These are phyloP conservation scores for Sextonia rubra DNA, from an alignment of 164 flowering plant genomes.

Conservation along the genomic window DNA sequence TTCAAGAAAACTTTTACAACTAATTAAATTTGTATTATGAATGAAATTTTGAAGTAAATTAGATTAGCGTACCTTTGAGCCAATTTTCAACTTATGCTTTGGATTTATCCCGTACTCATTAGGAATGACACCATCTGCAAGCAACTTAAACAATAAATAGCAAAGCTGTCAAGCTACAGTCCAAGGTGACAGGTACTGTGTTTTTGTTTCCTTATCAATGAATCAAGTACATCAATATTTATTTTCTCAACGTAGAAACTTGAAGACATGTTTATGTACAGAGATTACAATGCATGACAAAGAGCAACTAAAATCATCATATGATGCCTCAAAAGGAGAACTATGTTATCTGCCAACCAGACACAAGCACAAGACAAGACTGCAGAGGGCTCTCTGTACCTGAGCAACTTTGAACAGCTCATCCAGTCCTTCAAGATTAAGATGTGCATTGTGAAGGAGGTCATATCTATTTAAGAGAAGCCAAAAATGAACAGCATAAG, in stretches of 20 bases:
- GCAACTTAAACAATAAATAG: slow-evolving; percentile 50
- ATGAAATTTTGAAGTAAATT: neutral
- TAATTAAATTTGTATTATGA: neutral
- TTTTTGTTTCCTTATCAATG: neutral
- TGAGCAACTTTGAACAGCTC: slow-evolving; percentile 97
- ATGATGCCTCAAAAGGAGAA: neutral
- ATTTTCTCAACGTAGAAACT: neutral
- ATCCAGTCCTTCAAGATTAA: slow-evolving; percentile 79
- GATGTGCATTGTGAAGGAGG: slow-evolving; percentile 94
- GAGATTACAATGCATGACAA: neutral
- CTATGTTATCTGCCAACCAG: neutral
- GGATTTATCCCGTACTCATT: slow-evolving; percentile 98
- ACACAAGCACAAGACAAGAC: neutral
- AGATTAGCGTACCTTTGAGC: slow-evolving; percentile 67
- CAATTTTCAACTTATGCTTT: slow-evolving; percentile 84
- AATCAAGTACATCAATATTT: neutral
- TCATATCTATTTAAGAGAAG: slow-evolving; percentile 62
- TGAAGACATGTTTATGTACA: neutral
- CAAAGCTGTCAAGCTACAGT: slow-evolving; percentile 1
- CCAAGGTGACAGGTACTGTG: neutral
- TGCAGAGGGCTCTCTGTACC: slow-evolving; percentile 31
- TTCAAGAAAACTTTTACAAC: too few relatives aligned
- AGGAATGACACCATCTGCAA: slow-evolving; percentile 99
- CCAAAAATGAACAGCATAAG: neutral
- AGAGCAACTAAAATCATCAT: neutral